Evolutionary conservation across 305 asterid species (phyloP), one percentile per base, ranked within the genome.

Genomic region (Fraxinus latifolia): DNA sequence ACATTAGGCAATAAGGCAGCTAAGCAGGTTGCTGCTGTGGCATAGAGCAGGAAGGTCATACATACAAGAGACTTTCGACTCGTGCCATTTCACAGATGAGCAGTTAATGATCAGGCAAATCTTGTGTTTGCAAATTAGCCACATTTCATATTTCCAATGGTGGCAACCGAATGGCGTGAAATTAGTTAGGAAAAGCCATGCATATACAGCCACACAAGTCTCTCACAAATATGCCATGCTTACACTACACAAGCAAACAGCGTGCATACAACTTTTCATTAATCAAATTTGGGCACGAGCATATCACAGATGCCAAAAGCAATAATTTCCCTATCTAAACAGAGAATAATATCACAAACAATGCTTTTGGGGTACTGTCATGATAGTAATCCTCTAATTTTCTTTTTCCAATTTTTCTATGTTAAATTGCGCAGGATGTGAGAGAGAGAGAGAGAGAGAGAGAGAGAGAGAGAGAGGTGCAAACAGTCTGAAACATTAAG

Each of bases 31-130:
- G 34, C 37, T 3, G 25, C 37, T 33, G 33, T 44, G 53, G 73
- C 71, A 39, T 79, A 21, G 67, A 55, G 67, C 27, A 55, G 12
- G 65, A 70, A 39, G 44, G 55, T 25, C 70, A 65, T 23, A 65
- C 73, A 25, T 65, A 25, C 17, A 4, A 37, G 77, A 67, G 79
- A 68, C 39, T 76, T 80, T 80, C 6, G 70, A 75, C 34, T 36
- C 27, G n/a, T 42, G 36, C 31, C 71, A 39, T 58, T 21, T 42
- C 50, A 44, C 34, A 47, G n/a, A 33, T 19, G 29, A 75, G 68
- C 79, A 53, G 44, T 33, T 77, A 77, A 68, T 74, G 78, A 74
- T 72, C 74, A 55, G 68, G 74, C 29, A 50, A 50, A 44, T 72
- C 31, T 6, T 25, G 82, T 44, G 77, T 39, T 58, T 21, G 9